Base-by-base conservation (phyloP, 169 alveolate genomes). In the Plasmodium chabaudi region DNA sequence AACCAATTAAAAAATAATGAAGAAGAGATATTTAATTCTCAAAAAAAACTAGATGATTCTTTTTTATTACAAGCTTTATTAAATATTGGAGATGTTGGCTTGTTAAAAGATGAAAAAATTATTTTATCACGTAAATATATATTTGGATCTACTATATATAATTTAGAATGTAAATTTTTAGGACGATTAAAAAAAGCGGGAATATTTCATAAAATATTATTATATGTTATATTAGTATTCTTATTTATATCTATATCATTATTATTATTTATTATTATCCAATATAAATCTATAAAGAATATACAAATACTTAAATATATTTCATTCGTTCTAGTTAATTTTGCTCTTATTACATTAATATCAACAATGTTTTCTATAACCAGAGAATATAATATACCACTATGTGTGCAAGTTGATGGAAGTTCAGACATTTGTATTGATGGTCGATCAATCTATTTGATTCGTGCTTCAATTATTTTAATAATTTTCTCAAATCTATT, bases 91-190 rank as follows among this genome's bases (percentile, higher is more conserved):
- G 69, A 69, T 60, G 87, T 84, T 57, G 91, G 91, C 15, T 39
- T 84, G 9, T 23, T 84, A 68, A 84, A n/a, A 13, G 91, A 84
- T 57, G 69, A 68, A 5, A 84, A 68, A 49, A 5, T 84, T 44
- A 49, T 84, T 12, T 15, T 84, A 21, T 6, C 75, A 21, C 65
- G 91, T 23, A 84, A 84, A 46, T 60, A 84, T 39, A 68, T 84
- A 23, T 69, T 84, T 27, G 91, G 91, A 5, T 74, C 91, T 0
- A 84, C 87, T 39, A 69, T 84, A 46, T 84, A 84, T 72, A 84
- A 84, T 49, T 60, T 84, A 21, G 91, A 84, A 60, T 84, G 91
- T 49, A 84, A 84, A 84, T 84, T 69, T 60, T 69, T 84, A 69
- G 57, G 34, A 25, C 56, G 56, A 21, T 21, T 84, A 59, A 84